Percentiles rank a stretch among this genome's conserved stretches.
Conservation (phyloP, 305 asterid species). For the Fraxinus baroniana region DNA sequence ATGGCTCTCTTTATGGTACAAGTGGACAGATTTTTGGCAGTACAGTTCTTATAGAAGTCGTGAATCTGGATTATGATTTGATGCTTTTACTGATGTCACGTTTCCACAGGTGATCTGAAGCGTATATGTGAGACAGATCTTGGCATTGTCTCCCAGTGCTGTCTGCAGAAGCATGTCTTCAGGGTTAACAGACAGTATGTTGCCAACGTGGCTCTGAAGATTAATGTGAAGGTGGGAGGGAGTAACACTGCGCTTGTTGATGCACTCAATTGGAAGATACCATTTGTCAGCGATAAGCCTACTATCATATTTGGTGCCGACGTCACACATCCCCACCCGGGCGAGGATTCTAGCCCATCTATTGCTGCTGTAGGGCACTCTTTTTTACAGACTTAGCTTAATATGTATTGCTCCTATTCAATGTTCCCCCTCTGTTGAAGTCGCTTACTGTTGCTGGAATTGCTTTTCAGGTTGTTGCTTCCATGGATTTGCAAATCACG, state of each 20-base stretch:
- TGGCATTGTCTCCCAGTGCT: constrained; percentile 92
- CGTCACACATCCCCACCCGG: constrained; percentile 97
- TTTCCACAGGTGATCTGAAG: constrained; percentile 72
- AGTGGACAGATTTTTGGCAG: not conserved
- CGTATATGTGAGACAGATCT: constrained; percentile 95
- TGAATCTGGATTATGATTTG: not conserved
- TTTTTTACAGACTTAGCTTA: not conserved
- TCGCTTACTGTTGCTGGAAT: constrained; percentile 15
- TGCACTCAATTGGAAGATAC: constrained; percentile 82
- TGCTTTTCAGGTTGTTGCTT: constrained; percentile 84
- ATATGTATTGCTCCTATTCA: not conserved
- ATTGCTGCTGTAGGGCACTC: constrained; percentile 79
- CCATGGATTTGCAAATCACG: constrained; percentile 97
- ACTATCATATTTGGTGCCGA: constrained; percentile 97
- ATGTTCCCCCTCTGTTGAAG: not conserved
- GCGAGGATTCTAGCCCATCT: constrained; percentile 98
- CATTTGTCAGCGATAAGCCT: constrained; percentile 84
- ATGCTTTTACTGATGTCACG: not conserved
- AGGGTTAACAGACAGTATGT: constrained; percentile 87
- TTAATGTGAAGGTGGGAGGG: constrained; percentile 95
- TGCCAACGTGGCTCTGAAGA: constrained; percentile 85
- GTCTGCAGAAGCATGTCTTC: constrained; percentile 83
- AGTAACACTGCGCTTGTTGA: constrained; percentile 87
- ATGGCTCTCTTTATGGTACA: constrained; percentile 92
- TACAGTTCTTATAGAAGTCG: not conserved